phyloP scores from a whole-genome alignment of 176 grass and related monocot genomes.

The Oryza longistaminata region DNA sequence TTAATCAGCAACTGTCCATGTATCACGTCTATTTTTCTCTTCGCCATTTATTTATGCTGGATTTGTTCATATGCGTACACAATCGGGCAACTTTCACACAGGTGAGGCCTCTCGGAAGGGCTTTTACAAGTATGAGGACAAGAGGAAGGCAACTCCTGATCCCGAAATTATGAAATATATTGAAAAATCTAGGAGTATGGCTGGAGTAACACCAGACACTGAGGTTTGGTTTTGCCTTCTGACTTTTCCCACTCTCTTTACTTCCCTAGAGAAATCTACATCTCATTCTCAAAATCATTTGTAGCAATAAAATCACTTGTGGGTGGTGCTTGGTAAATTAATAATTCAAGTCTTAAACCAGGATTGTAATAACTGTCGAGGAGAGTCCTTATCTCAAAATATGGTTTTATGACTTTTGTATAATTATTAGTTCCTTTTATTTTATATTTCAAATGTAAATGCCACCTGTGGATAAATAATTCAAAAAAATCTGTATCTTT shows the following conservation, averaged over 20 bases:
- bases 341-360: neutral
- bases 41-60: neutral
- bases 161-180: conserved; percentile 76
- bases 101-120: conserved; percentile 79
- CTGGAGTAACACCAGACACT: conserved; percentile 61
- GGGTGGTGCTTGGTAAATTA: neutral
- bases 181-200: conserved; percentile 78
- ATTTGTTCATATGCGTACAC: neutral
- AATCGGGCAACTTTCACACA: conserved; percentile 23
- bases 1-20: neutral
- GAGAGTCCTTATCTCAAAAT: conserved; percentile 3
- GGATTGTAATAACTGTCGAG: neutral
- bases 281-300: neutral
- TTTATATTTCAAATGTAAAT: conserved; percentile 23
- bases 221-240: conserved; percentile 60
- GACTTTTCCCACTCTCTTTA: neutral
- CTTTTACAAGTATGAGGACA: conserved; percentile 97
- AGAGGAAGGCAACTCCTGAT: conserved; percentile 79
- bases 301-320: conserved; percentile 19
- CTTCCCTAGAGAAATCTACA: neutral
- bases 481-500: neutral
- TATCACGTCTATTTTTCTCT: conserved; percentile 26
- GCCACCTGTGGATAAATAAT: neutral
- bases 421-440: neutral
- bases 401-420: neutral